Conservation (phyloP, 805 yeast species). For the Ogataea thermomethanolica region DNA sequence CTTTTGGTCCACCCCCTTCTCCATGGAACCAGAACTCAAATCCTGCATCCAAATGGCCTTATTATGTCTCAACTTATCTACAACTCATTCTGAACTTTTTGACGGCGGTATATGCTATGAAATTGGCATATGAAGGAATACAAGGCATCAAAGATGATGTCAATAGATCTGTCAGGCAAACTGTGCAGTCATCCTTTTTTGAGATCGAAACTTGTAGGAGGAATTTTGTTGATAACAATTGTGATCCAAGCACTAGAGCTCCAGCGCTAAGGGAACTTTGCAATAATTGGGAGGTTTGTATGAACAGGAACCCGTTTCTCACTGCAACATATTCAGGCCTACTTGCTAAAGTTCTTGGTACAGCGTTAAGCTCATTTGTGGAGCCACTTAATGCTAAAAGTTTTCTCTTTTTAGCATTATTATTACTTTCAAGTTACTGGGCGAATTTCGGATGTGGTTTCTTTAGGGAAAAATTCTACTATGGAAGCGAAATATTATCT, state of each 20-base stretch:
- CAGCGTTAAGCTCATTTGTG: constrained; percentile 56
- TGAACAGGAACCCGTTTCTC: constrained; percentile 53
- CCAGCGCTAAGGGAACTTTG: constrained; percentile 61
- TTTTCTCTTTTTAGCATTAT: constrained; percentile 36
- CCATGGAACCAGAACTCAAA: constrained; percentile 55
- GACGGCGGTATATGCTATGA: constrained; percentile 43
- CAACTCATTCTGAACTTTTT: constrained; percentile 52
- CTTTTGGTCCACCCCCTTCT: constrained; percentile 38
- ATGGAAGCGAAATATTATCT: constrained; percentile 28
- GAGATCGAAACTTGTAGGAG: constrained; percentile 54
- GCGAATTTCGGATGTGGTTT: constrained; percentile 68
- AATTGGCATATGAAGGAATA: constrained; percentile 42
- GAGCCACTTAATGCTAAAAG: constrained; percentile 68
- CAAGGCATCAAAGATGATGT: constrained; percentile 54
- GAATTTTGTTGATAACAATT: constrained; percentile 51
- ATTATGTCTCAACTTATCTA: constrained; percentile 56
- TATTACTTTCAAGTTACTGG: constrained; percentile 45
- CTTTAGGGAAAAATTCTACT: constrained; percentile 51
- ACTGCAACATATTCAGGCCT: constrained; percentile 50
- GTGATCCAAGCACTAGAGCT: constrained; percentile 51
- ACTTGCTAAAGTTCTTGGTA: constrained; percentile 61
- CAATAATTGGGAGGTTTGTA: constrained; percentile 61
- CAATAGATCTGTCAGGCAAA: constrained; percentile 45
- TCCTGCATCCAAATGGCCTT: constrained; percentile 53
- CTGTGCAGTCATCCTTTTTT: constrained; percentile 41